phyloP scores from a whole-genome alignment of 1,284 basidiomycete species.

The Trametes hirsuta region DNA sequence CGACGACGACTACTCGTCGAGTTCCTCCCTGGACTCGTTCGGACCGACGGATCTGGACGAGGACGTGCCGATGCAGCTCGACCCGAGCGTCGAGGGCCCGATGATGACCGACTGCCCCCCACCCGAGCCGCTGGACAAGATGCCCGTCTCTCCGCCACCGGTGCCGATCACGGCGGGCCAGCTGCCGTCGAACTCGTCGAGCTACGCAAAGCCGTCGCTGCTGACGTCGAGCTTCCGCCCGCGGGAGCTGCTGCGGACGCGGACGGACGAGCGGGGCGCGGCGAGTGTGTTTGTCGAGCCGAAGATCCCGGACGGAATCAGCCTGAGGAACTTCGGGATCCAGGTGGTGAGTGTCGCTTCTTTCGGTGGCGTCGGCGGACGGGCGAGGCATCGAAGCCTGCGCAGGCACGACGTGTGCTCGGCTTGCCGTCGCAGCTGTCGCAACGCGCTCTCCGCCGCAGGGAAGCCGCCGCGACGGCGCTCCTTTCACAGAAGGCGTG shows the following conservation, averaged over 20 bases:
- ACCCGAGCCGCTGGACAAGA: slow-evolving; percentile 19
- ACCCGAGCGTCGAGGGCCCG: slow-evolving; percentile 30
- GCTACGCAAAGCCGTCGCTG: slow-evolving; percentile 25
- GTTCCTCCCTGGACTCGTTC: slow-evolving; percentile 38
- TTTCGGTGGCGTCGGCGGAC: slow-evolving; percentile 23
- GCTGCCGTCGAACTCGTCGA: slow-evolving; percentile 16
- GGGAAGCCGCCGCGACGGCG: slow-evolving; percentile 9
- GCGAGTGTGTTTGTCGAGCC: slow-evolving; percentile 68
- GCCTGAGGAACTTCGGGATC: slow-evolving; percentile 80
- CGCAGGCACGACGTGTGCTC: slow-evolving; percentile 3
- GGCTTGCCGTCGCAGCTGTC: slow-evolving; percentile 6
- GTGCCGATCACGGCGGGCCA: slow-evolving; percentile 17
- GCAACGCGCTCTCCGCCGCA: slow-evolving; percentile 3
- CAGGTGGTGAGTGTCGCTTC: slow-evolving; percentile 64
- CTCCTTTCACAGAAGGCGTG: slow-evolving; percentile 19
- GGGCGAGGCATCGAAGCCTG: neutral
- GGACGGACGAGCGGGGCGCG: slow-evolving; percentile 39
- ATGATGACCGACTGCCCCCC: slow-evolving; percentile 24
- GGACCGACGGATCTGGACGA: slow-evolving; percentile 35
- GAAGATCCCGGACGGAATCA: slow-evolving; percentile 74
- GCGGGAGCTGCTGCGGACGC: slow-evolving; percentile 40
- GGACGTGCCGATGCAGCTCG: slow-evolving; percentile 34
- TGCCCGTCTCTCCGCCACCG: slow-evolving; percentile 14
- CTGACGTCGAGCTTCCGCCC: slow-evolving; percentile 42
- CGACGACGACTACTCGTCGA: slow-evolving; percentile 36